Conservation (phyloP, 2,329 filamentous ascomycete genomes). For the Alternaria conjuncta region DNA sequence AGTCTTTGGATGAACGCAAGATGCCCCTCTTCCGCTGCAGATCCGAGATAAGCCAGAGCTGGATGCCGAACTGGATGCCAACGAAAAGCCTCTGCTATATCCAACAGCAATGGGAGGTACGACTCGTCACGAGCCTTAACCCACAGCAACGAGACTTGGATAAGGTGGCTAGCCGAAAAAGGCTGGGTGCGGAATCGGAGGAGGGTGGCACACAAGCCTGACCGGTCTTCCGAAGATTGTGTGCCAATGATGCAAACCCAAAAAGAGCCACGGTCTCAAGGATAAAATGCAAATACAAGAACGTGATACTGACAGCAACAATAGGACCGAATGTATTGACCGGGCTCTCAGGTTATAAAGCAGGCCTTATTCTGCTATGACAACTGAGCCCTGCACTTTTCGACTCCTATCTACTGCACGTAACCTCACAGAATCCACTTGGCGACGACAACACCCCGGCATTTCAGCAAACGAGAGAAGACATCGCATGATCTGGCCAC, state of each 20-base stretch:
- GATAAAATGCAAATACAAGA: conserved; percentile 8
- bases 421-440: conserved; percentile 1
- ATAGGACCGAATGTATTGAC: conserved; percentile 24
- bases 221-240: not conserved
- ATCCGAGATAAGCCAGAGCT: not conserved
- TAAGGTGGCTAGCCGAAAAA: not conserved
- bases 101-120: not conserved
- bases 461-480: conserved; percentile 6
- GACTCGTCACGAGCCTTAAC: not conserved
- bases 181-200: not conserved
- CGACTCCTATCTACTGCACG: conserved; percentile 7
- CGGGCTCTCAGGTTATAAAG: conserved; percentile 22
- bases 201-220: not conserved
- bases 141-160: not conserved
- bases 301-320: conserved; percentile 9
- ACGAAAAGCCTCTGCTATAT: not conserved
- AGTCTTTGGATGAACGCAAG: conserved; percentile 1
- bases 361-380: conserved; percentile 9
- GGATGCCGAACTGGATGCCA: not conserved
- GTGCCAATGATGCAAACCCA: not conserved
- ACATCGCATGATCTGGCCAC: conserved; percentile 2
- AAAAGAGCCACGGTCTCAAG: conserved; percentile 7
- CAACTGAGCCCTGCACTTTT: not conserved
- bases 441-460: conserved; percentile 1
- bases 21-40: not conserved